Base-by-base conservation (phyloP, 2,329 filamentous ascomycete genomes). In the Ophiostoma perfectum region DNA sequence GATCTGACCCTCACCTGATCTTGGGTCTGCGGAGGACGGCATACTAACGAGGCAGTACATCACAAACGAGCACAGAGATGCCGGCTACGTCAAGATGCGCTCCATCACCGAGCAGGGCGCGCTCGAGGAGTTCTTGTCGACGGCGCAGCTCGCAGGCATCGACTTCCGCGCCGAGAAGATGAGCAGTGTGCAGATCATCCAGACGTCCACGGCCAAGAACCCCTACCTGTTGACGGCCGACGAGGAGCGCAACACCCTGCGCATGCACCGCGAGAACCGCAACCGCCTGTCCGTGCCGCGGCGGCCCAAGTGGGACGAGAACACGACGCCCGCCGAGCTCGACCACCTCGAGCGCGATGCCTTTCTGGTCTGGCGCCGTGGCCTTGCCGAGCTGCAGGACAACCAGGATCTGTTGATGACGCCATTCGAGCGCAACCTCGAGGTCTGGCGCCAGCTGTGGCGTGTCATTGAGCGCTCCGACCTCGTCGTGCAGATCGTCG, bases 161-260 rank as follows among this genome's bases (percentile, higher is more conserved):
- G 95, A 99, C 78, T 99, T 99, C 79, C 98, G 94, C 0, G 96
- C 95, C 41, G 93, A 98, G 82, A 98, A 98, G 85, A 91, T 96
- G 87, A 98, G 94, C 81, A 98, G 96, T 76, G 91, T 98, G 80
- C 97, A 97, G 82, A 97, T 99, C 77, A 97, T 99, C 74, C 95
- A 99, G 78, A 90, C 89, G 73, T 93, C 97, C 78, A 55, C 49
- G 49, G 93, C 97, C 80, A 92, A 90, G 81, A 99, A 99, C 78
- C 95, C 95, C 0, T 99, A 94, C 74, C 82, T 99, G 5, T 83
- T 99, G 18, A 94, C 92, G 0, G 88, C 90, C 0, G 85, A 88
- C 39, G 94, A 99, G 77, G 93, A 99, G 82, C 84, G 88, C 73
- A 86, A 85, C 9, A 84, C 91, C 27, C 80, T 92, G 66, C 88